These are phyloP conservation scores for Parastagonospora nodorum DNA, from an alignment of 2,329 filamentous ascomycete species.

Conservation along the genomic window DNA sequence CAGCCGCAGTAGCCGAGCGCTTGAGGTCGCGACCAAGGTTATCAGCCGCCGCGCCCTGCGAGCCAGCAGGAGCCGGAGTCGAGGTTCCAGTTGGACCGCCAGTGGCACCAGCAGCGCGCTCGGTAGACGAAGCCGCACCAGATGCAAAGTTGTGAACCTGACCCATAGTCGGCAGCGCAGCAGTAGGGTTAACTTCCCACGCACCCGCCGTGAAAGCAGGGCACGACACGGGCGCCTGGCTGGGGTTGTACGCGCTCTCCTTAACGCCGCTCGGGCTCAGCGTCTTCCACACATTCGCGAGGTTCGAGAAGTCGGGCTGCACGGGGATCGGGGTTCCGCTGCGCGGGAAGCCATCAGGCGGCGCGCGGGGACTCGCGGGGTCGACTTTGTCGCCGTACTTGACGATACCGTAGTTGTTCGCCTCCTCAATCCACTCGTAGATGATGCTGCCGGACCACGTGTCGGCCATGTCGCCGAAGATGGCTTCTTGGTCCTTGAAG, in stretches of 20 bases:
- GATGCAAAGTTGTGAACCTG: slow-evolving; percentile 32
- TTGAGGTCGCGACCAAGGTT: slow-evolving; percentile 26
- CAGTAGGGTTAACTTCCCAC: slow-evolving; percentile 75
- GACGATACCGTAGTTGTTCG: slow-evolving; percentile 81
- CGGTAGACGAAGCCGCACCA: background rate
- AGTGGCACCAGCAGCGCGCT: slow-evolving; percentile 2
- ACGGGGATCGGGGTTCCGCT: slow-evolving; percentile 75
- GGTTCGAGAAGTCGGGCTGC: slow-evolving; percentile 76
- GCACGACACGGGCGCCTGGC: slow-evolving; percentile 67
- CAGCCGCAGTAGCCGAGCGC: slow-evolving; percentile 22
- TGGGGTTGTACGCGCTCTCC: slow-evolving; percentile 67
- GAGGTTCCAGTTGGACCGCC: background rate
- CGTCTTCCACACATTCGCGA: slow-evolving; percentile 76
- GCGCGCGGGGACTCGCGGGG: slow-evolving; percentile 50
- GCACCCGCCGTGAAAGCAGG: slow-evolving; percentile 69
- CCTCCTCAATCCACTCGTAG: slow-evolving; percentile 89
- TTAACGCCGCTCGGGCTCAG: slow-evolving; percentile 71
- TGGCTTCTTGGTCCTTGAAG: slow-evolving; percentile 75
- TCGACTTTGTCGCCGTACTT: slow-evolving; percentile 70
- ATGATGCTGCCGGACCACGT: slow-evolving; percentile 79
- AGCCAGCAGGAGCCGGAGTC: slow-evolving; percentile 8
- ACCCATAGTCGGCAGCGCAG: slow-evolving; percentile 71
- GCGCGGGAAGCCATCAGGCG: slow-evolving; percentile 70
- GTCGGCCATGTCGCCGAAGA: slow-evolving; percentile 77
- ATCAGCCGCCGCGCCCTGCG: slow-evolving; percentile 25